phyloP scores from a whole-genome alignment of 1,284 basidiomycete species.

The Ganoderma resinaceum region DNA sequence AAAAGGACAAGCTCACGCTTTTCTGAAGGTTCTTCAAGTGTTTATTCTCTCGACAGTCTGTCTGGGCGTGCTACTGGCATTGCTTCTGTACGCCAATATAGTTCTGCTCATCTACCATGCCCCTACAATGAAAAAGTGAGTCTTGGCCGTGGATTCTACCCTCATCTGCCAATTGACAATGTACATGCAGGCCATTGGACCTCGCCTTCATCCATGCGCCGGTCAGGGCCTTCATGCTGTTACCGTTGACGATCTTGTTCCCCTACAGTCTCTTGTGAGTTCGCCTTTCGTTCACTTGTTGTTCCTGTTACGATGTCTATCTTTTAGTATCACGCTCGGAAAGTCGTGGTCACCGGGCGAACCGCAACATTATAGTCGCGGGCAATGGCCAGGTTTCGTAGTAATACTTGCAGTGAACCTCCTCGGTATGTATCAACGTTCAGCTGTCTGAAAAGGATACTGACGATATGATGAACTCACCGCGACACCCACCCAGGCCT shows the following conservation, averaged over 20 bases:
- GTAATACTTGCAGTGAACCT: conserved; percentile 68
- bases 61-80: conserved; percentile 63
- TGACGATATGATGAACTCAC: background rate
- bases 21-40: conserved; percentile 61
- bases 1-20: background rate
- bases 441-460: background rate
- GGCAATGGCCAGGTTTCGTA: conserved; percentile 68
- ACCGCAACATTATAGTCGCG: conserved; percentile 53
- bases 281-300: background rate
- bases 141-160: too few species aligned
- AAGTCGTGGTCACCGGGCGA: conserved; percentile 50
- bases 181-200: conserved; percentile 64
- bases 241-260: conserved; percentile 56
- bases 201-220: conserved; percentile 77
- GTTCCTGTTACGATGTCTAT: background rate
- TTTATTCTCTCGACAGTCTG: conserved; percentile 69
- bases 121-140: conserved; percentile 47
- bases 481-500: conserved; percentile 45
- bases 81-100: conserved; percentile 72
- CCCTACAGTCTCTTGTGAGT: conserved; percentile 61
- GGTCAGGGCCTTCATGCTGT: conserved; percentile 71
- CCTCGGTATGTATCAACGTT: conserved; percentile 38
- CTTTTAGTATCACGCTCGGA: conserved; percentile 62
- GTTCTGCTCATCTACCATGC: conserved; percentile 71
- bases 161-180: conserved; percentile 8